These are phyloP conservation scores for Cercospora janseana DNA, from an alignment of 2,329 filamentous ascomycete species.

Conservation along the genomic window DNA sequence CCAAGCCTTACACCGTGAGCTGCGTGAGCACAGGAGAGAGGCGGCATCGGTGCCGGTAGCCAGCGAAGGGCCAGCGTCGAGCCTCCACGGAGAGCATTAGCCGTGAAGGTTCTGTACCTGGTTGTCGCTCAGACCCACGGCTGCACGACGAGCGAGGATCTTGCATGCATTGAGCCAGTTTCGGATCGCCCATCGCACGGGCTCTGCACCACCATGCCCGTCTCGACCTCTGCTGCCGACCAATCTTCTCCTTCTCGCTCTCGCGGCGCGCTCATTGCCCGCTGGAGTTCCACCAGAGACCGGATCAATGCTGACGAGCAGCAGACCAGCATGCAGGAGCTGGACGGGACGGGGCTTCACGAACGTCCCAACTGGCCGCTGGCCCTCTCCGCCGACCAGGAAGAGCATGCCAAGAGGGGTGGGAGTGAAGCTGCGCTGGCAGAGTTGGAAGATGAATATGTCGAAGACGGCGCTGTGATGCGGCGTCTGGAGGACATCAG, in stretches of 20 bases:
- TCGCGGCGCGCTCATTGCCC: constrained; percentile 27
- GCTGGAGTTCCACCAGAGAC: constrained; percentile 32
- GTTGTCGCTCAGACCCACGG: constrained; percentile 7
- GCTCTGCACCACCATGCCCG: constrained; percentile 31
- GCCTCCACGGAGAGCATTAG: constrained; percentile 1
- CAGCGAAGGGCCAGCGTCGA: background rate
- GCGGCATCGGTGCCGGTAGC: background rate
- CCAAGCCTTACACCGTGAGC: constrained; percentile 6
- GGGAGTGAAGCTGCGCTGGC: constrained; percentile 9
- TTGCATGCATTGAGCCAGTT: constrained; percentile 22
- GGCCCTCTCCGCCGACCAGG: constrained; percentile 9
- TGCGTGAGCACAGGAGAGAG: background rate
- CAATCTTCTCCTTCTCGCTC: constrained; percentile 22
- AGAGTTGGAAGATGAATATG: constrained; percentile 24
- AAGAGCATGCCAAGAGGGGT: constrained; percentile 2
- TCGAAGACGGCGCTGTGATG: constrained; percentile 26
- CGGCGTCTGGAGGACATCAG: constrained; percentile 26
- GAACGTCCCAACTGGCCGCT: constrained; percentile 35
- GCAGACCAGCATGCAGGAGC: constrained; percentile 31
- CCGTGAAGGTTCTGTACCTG: constrained; percentile 10
- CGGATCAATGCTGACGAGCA: constrained; percentile 33
- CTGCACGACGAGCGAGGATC: constrained; percentile 17
- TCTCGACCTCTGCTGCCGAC: constrained; percentile 31
- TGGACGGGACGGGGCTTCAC: constrained; percentile 33
- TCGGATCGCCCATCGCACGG: constrained; percentile 21